Evolutionary conservation across 768 basidiomycete species (phyloP).

Genomic region (Cubamyces sp.): DNA sequence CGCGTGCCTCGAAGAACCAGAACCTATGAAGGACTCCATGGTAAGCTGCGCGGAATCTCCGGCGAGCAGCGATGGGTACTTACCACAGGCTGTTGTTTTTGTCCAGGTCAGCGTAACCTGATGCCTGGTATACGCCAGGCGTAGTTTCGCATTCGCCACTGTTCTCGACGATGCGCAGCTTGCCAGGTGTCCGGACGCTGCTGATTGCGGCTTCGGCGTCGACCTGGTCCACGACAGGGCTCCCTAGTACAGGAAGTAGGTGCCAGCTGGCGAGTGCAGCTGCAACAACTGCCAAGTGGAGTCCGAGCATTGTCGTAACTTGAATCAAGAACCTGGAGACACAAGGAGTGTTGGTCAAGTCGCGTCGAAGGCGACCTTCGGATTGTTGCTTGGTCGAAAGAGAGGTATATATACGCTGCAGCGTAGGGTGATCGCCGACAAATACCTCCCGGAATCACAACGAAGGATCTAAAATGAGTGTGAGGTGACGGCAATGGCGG

Average conservation of each 20-base stretch:
- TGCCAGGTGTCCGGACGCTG: background rate
- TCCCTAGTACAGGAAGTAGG: background rate
- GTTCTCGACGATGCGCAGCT: slow-evolving; percentile 58
- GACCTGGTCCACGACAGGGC: background rate
- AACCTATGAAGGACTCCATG: slow-evolving; percentile 46
- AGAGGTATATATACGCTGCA: background rate
- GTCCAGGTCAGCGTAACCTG: slow-evolving; percentile 65
- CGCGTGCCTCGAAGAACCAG: slow-evolving; percentile 69
- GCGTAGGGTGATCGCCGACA: background rate
- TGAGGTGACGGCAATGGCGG: too few relatives aligned
- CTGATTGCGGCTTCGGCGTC: background rate
- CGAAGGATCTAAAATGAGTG: too few relatives aligned
- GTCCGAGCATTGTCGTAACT: background rate
- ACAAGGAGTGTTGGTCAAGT: background rate
- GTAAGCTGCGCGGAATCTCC: background rate
- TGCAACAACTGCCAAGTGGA: background rate
- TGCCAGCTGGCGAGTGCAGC: background rate
- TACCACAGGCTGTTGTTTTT: slow-evolving; percentile 60
- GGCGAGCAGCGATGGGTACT: slow-evolving; percentile 4
- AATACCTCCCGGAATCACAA: too few relatives aligned
- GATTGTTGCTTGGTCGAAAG: background rate
- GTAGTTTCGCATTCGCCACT: slow-evolving; percentile 68
- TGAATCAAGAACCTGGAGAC: background rate
- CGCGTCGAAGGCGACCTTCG: too few relatives aligned
- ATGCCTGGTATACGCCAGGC: slow-evolving; percentile 59